Evolutionary conservation across 129 eudicot genomes (phyloP), one percentile per base, ranked within the genome.

Genomic region (Flaveria brownii): DNA sequence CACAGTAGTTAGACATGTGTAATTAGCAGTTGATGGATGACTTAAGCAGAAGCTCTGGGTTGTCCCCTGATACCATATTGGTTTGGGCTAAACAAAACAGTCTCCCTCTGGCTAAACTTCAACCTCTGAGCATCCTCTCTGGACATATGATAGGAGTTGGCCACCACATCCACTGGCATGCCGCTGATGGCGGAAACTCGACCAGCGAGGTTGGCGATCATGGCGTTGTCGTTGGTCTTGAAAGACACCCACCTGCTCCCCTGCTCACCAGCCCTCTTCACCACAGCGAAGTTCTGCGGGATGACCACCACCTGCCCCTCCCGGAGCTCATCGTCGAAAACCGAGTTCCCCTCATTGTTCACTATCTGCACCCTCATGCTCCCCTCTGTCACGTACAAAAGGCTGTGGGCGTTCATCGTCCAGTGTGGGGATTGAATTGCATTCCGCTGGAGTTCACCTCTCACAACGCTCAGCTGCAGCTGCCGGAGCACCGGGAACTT

Each of bases 211-310:
- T 90, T 85, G 16, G 80, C 77, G 30, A 85, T 70, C 87, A 91
- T 83, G 1, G 97, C 92, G 46, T 91, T 86, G 60, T 85, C 97
- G 10, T 85, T 85, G 6, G 97, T 91, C 74, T 74, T 86, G 87
- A 91, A 88, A 2, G 84, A 77, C 7, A 91, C 70, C 90, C 90
- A 91, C 70, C 88, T 85, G 43, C 78, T 64, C 9, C 94, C 97
- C 18, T 85, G 81, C 22, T 83, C 81, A 4, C 74, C 61, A 0
- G 97, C 97, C 61, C 64, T 85, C 79, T 88, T 88, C 52, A 88
- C 83, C 54, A 75, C 85, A 0, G 85, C 92, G 50, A 73, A 91
- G 81, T 87, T 85, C 49, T 88, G 92, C 0, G 97, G 97, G 45
- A 87, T 83, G 49, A 87, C 92, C 68, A 91, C 83, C 4, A 85